phyloP scores from a whole-genome alignment of 164 flowering plant species.

The Taxillus chinensis region DNA sequence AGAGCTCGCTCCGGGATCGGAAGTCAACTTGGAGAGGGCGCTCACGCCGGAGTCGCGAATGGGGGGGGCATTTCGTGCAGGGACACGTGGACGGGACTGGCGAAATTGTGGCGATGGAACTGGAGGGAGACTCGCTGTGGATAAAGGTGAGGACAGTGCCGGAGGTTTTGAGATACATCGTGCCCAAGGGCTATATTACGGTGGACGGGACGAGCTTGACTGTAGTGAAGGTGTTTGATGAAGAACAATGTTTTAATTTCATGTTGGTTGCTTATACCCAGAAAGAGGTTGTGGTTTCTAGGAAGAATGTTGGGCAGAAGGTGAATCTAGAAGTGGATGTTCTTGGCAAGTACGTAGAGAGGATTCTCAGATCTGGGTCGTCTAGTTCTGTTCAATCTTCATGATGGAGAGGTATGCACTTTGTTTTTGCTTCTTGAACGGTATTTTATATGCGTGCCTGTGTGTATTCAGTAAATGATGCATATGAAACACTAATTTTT shows the following conservation, averaged over 20 bases:
- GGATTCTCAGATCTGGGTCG: slow-evolving; percentile 59
- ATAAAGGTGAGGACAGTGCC: slow-evolving; percentile 55
- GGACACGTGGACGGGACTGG: slow-evolving; percentile 96
- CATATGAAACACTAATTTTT: too few species aligned
- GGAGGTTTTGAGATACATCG: slow-evolving; percentile 58
- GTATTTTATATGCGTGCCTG: too few species aligned
- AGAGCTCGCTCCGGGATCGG: slow-evolving; percentile 49
- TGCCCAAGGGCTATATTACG: slow-evolving; percentile 82
- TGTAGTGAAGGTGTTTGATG: slow-evolving; percentile 76
- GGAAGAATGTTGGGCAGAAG: slow-evolving; percentile 78
- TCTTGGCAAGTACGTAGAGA: slow-evolving; percentile 88
- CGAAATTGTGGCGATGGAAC: slow-evolving; percentile 43
- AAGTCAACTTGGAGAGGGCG: slow-evolving; percentile 58
- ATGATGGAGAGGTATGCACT: slow-evolving; percentile 9
- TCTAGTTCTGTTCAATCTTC: slow-evolving; percentile 19
- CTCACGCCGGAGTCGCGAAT: slow-evolving; percentile 32
- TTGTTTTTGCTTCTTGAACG: too few species aligned
- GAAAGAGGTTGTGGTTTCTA: slow-evolving; percentile 74
- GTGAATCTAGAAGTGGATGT: slow-evolving; percentile 95
- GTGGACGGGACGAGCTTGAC: slow-evolving; percentile 97
- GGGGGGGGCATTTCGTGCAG: slow-evolving; percentile 99
- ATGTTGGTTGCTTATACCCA: slow-evolving; percentile 90
- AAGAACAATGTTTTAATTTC: slow-evolving; percentile 67
- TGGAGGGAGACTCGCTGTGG: slow-evolving; percentile 86
- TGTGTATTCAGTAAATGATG: too few species aligned